Evolutionary conservation across 2,329 filamentous ascomycete species (phyloP).

Genomic region (Gaeumannomyces sp.): DNA sequence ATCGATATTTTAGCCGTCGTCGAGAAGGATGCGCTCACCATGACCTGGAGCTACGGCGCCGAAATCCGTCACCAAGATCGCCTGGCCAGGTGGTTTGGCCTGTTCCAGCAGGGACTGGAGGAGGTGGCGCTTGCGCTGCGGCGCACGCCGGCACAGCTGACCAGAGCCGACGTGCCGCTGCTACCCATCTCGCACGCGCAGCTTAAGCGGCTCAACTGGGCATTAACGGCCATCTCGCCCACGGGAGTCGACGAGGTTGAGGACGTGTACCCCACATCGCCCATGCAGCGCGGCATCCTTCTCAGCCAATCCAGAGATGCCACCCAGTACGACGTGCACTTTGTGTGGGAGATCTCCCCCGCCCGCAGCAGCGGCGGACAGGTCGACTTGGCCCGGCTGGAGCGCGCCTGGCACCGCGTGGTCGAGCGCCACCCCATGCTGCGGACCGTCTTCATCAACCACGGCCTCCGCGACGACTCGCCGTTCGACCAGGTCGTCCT

Average conservation of each 20-base stretch:
- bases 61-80: no score
- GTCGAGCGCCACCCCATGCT: conserved; percentile 20
- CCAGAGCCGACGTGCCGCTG: not conserved
- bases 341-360: conserved; percentile 9
- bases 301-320: conserved; percentile 9
- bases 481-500: conserved; percentile 15
- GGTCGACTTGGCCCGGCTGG: not conserved
- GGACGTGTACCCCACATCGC: conserved; percentile 33
- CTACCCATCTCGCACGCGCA: not conserved
- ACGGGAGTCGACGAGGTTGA: conserved; percentile 23
- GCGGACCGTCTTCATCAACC: conserved; percentile 24
- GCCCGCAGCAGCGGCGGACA: conserved; percentile 1
- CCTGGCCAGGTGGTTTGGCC: not conserved
- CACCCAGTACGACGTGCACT: conserved; percentile 13
- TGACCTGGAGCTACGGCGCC: no score
- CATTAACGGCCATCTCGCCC: conserved; percentile 3
- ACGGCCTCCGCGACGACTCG: conserved; percentile 6
- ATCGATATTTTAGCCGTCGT: not conserved
- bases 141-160: not conserved
- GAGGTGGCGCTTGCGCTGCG: no score
- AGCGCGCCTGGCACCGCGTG: conserved; percentile 14
- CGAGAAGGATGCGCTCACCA: not conserved
- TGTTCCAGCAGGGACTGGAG: not conserved
- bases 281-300: conserved; percentile 23
- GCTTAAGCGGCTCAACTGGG: not conserved